Percentiles rank a stretch among this genome's conserved stretches.
These are phyloP conservation scores for Periconia sp. DNA, from an alignment of 2,329 filamentous ascomycete genomes.

Conservation along the genomic window DNA sequence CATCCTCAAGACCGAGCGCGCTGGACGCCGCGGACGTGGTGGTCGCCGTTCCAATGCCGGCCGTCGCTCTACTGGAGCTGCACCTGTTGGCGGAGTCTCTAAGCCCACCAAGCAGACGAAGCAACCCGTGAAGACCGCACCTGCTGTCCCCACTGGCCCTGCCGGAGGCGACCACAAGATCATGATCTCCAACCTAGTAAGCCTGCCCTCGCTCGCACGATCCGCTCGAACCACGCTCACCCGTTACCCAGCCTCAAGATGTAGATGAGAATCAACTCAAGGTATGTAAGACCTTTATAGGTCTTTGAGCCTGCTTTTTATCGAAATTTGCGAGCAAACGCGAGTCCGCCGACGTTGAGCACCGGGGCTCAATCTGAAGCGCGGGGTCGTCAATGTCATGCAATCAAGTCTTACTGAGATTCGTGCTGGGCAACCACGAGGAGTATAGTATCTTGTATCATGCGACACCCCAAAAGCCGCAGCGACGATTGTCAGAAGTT, in stretches of 20 bases:
- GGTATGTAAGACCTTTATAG: slow-evolving; percentile 87
- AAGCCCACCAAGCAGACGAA: slow-evolving; percentile 69
- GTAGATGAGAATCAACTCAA: slow-evolving; percentile 97
- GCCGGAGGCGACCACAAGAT: slow-evolving; percentile 84
- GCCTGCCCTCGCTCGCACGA: slow-evolving; percentile 39
- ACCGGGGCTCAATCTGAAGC: slow-evolving; percentile 15
- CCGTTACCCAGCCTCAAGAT: slow-evolving; percentile 76
- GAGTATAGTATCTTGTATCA: slow-evolving; percentile 33
- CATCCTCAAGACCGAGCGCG: slow-evolving; percentile 79
- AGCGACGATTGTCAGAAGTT: slow-evolving; percentile 28
- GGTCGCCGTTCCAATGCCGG: slow-evolving; percentile 50
- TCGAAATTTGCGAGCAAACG: slow-evolving; percentile 32
- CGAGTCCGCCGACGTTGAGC: slow-evolving; percentile 34
- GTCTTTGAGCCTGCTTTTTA: slow-evolving; percentile 44
- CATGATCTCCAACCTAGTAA: slow-evolving; percentile 97
- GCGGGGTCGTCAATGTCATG: slow-evolving; percentile 30
- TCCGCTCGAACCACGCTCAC: slow-evolving; percentile 49
- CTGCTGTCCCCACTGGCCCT: slow-evolving; percentile 64
- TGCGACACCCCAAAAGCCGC: slow-evolving; percentile 31
- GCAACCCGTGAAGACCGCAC: slow-evolving; percentile 61
- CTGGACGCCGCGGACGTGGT: slow-evolving; percentile 53
- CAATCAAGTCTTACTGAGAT: slow-evolving; percentile 28
- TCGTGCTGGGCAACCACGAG: slow-evolving; percentile 35
- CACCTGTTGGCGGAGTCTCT: slow-evolving; percentile 79
- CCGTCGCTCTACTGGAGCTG: slow-evolving; percentile 54